These are phyloP conservation scores for Rhexocercosporidium sp. DNA, from an alignment of 2,329 filamentous ascomycete species.

Conservation along the genomic window DNA sequence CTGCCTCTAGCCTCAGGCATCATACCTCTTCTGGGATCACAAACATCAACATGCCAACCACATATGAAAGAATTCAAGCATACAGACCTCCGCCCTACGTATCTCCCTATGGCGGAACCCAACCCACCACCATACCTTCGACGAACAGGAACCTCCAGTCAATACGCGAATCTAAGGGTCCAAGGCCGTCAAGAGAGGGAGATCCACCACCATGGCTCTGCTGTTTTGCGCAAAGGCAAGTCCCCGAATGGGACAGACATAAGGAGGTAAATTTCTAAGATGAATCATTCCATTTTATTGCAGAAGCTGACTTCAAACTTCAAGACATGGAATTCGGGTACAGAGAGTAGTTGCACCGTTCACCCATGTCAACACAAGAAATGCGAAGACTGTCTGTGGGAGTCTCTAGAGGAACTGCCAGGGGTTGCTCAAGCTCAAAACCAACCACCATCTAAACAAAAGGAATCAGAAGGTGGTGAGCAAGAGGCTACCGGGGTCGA, in stretches of 20 bases:
- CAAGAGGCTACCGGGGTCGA: background rate
- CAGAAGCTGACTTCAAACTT: background rate
- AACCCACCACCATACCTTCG: background rate
- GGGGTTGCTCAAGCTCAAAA: background rate
- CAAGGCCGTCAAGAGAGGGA: background rate
- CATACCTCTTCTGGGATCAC: background rate
- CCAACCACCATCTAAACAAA: background rate
- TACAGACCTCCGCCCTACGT: slow-evolving; percentile 1
- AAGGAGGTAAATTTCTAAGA: background rate
- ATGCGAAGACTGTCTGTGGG: slow-evolving; percentile 1
- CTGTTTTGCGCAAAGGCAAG: background rate
- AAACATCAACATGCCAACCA: background rate
- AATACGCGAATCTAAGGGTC: background rate
- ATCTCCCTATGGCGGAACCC: background rate
- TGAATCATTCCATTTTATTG: background rate
- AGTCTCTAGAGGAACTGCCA: background rate
- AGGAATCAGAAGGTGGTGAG: background rate
- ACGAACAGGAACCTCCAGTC: background rate
- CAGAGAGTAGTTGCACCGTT: background rate
- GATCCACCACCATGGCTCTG: background rate
- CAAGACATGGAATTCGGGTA: background rate
- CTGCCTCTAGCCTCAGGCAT: background rate
- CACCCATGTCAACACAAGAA: background rate
- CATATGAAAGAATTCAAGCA: background rate
- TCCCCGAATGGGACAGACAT: slow-evolving; percentile 5